These are phyloP conservation scores for Butyriboletus loyo DNA, from an alignment of 768 basidiomycete genomes.

Conservation along the genomic window DNA sequence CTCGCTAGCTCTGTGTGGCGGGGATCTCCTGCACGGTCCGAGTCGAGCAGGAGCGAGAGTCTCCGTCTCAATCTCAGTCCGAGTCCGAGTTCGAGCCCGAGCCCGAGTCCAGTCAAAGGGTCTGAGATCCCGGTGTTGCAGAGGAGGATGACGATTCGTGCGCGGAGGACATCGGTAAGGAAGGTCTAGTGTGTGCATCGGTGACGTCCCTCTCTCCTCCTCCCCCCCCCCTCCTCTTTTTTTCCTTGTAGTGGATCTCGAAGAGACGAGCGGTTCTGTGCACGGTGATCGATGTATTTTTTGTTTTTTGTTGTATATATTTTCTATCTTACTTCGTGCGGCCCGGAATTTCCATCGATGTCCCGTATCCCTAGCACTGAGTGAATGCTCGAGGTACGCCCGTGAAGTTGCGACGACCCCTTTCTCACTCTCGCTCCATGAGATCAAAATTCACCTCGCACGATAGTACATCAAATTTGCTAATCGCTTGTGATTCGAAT, in stretches of 20 bases:
- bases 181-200: conserved; percentile 7
- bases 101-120: conserved; percentile 22
- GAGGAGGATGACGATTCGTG: conserved; percentile 28
- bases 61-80: background rate
- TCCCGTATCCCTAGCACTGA: background rate
- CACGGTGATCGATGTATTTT: background rate
- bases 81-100: background rate
- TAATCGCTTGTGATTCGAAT: background rate
- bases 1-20: conserved; percentile 6
- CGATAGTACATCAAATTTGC: background rate
- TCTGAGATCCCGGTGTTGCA: conserved; percentile 30
- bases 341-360: background rate
- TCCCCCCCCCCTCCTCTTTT: background rate
- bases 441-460: background rate
- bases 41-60: conserved; percentile 15
- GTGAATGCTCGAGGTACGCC: background rate
- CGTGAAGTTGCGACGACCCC: background rate
- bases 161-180: conserved; percentile 17
- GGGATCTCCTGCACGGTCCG: conserved; percentile 18
- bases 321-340: background rate
- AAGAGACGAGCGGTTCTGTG: background rate
- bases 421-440: background rate
- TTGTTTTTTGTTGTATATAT: background rate
- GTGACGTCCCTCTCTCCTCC: background rate
- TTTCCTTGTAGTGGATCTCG: background rate